Evolutionary conservation across 1,139 yeast genomes (phyloP), one percentile per base, ranked within the genome.

Genomic region (Sugiyamaella paludigena): DNA sequence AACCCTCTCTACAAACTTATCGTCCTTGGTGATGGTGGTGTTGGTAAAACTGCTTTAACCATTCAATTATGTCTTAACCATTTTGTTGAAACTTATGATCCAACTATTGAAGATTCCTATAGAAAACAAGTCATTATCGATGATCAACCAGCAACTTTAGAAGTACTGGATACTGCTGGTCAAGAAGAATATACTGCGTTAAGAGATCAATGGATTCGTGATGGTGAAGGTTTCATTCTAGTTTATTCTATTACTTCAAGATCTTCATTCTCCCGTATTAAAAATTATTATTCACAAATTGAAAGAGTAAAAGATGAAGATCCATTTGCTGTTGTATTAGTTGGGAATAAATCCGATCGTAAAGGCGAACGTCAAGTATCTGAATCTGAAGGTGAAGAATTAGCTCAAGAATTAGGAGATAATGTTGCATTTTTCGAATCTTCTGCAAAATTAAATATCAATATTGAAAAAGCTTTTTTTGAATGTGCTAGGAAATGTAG

Each of bases 131-230:
- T 91, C 52, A 92, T 87, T 63, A 84, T 92, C 45, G 97, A 92
- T 69, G 95, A 94, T 41, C 81, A 95, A 62, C 86, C 92, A 4
- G 87, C 96, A 62, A 91, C 88, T 59, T 76, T 92, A 57, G 98
- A 92, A 69, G 88, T 92, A 48, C 78, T 92, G 66, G 98, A 92
- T 69, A 92, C 98, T 37, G 98, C 98, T 12, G 98, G 98, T 39
- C 98, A 91, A 74, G 98, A 92, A 70, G 98, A 92, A 70, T 92
- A 89, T 69, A 82, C 91, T 49, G 95, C 97, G 29, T 84, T 92
- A 92, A 78, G 98, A 62, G 98, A 92, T 69, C 94, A 72, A 54
- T 73, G 94, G 72, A 92, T 92, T 83, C 79, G 96, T 55, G 87
- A 95, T 13, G 97, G 97, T 43, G 96, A 89, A 68, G 96, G 96